Evolutionary conservation across 208 protist species (phyloP), one percentile per base, ranked within the genome.

Genomic region (Crithidia thermophila): DNA sequence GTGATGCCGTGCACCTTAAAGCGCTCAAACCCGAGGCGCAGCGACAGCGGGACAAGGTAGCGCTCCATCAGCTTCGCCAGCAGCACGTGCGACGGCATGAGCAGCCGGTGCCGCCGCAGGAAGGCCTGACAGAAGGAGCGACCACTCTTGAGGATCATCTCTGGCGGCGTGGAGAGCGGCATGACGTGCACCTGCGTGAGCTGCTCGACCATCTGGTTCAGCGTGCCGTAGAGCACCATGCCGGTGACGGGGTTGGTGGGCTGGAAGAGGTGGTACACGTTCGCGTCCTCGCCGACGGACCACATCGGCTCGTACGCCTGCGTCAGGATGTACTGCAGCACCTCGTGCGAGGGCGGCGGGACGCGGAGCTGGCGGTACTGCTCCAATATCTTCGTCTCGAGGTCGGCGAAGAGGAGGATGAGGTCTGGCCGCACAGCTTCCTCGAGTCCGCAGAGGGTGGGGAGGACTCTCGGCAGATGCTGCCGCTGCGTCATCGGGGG

Each of bases 21-120:
- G 16, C 77, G 58, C 14, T 81, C 67, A 45, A 85, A 82, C 21
- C 45, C 76, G 31, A 87, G 72, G 27, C 71, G 58, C 25, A 88
- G 31, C 3, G 82, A 79, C 1, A 78, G 52, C 0, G 85, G 86
- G 0, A 88, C 77, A 5, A 79, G 55, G 65, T 85, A 88, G 18
- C 86, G 76, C 67, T 87, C 73, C 40, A 92, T 66, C 42, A 88
- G 57, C 65, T 88, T 87, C 9, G 77, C 79, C 47, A 92, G 67
- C 25, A 88, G 69, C 51, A 77, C 71, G 34, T 71, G 70, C 11
- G 86, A 87, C 9, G 80, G 72, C 31, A 77, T 65, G 62, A 88
- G 74, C 46, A 72, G 58, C 16, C 77, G 82, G 64, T 88, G 77
- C 49, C 81, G 76, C 4, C 86, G 81, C 13, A 91, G 74, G 46